Evolutionary conservation across 2,329 filamentous ascomycete genomes (phyloP), one percentile per base, ranked within the genome.

Genomic region (Chrysoporthe deuterocubensis): DNA sequence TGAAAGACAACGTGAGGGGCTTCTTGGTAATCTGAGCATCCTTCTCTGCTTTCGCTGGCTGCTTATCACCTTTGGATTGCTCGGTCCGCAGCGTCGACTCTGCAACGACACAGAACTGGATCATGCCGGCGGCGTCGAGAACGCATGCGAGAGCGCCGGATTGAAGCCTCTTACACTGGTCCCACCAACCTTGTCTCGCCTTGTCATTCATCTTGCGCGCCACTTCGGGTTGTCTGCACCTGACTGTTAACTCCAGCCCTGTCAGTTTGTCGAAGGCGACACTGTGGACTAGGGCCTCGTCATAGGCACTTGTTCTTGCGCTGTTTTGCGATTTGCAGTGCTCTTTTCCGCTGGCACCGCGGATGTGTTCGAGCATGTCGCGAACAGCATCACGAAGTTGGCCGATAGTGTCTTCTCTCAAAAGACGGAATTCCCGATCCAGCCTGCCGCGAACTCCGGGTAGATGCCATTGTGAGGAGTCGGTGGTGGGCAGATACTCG

Each of bases 361-460:
- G 75, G 21, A 81, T 74, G 2, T 70, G 69, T 3, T 81, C 74
- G 11, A 83, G 74, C 61, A 82, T 77, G 34, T 78, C 70, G 50
- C 78, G 77, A 2, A 85, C 80, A 0, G 80, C 80, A 71, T 87
- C 83, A 48, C 84, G 78, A 4, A 89, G 76, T 67, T 86, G 82
- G 0, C 84, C 84, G 2, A 88, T 77, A 0, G 82, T 85, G 70
- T 89, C 85, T 73, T 88, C 84, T 2, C 86, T 80, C 1, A 88
- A 73, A 0, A 88, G 79, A 18, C 86, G 81, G 61, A 89, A 89
- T 65, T 88, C 82, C 65, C 82, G 78, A 73, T 88, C 86, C 0
- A 89, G 73, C 1, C 85, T 79, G 2, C 85, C 84, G 4, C 74
- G 75, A 13, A 84, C 78, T 1, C 83, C 82, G 3, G 74, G 71